A percentile compares a stretch with the other conserved stretches of the same genome.
These are phyloP conservation scores for Gymnopilus junonius DNA, from an alignment of 768 basidiomycete species.

Conservation along the genomic window DNA sequence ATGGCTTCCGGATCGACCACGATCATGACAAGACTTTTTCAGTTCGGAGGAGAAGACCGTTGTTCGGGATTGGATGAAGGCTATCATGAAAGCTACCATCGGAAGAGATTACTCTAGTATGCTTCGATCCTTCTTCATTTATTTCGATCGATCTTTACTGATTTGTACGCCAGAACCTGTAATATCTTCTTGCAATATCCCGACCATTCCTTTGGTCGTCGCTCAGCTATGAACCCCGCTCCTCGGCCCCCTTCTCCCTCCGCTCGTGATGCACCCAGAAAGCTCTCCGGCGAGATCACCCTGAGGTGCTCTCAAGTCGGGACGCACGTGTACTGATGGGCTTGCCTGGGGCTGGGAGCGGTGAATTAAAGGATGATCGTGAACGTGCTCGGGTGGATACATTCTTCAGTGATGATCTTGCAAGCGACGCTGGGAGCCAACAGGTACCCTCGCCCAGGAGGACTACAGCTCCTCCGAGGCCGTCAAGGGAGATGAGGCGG, in stretches of 20 bases:
- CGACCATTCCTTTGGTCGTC: conserved; percentile 92
- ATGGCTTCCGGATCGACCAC: conserved; percentile 94
- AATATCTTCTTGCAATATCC: conserved; percentile 94
- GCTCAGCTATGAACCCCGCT: conserved; percentile 97
- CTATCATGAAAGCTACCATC: conserved; percentile 98
- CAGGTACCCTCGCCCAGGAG: conserved; percentile 20
- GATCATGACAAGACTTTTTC: conserved; percentile 86
- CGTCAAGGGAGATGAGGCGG: conserved; percentile 66
- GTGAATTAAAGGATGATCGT: conserved; percentile 49
- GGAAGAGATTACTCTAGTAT: conserved; percentile 88
- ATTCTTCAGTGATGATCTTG: conserved; percentile 53
- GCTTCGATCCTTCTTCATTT: background rate
- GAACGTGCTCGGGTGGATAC: conserved; percentile 56
- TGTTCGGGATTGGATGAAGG: conserved; percentile 99
- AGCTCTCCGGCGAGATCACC: conserved; percentile 83
- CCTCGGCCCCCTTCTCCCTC: conserved; percentile 94
- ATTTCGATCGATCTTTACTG: conserved; percentile 13
- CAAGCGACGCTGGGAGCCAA: conserved; percentile 17
- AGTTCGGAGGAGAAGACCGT: conserved; percentile 85
- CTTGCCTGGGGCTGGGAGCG: conserved; percentile 37
- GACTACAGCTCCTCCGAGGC: conserved; percentile 60
- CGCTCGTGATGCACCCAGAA: conserved; percentile 88
- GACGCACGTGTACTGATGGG: conserved; percentile 82
- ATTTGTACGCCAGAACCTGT: conserved; percentile 70
- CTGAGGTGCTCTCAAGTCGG: conserved; percentile 77